A percentile compares a stretch with the other conserved stretches of the same genome.
Conservation (phyloP, 2,329 filamentous ascomycete species). For the Coleophoma eucalyptorum region DNA sequence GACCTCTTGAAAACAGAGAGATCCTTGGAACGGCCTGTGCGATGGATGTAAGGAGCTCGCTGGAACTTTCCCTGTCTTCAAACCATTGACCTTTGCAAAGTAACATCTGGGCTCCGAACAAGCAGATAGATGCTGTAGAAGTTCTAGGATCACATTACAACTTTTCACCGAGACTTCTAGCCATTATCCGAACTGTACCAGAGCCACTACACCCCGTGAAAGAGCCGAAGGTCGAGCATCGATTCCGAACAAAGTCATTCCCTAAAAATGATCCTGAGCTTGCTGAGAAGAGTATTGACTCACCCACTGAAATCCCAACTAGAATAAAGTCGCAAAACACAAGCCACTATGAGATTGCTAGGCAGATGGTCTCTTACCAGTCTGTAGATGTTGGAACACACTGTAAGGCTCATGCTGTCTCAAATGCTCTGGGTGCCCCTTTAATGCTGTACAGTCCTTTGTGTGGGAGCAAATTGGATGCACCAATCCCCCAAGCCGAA, state of each 20-base stretch:
- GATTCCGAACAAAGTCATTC: conserved; percentile 7
- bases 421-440: too few species aligned
- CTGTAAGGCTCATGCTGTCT: conserved; percentile 39
- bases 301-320: not conserved
- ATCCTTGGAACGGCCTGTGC: conserved; percentile 43
- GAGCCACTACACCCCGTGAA: conserved; percentile 15
- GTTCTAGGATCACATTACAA: conserved; percentile 58
- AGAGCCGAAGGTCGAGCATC: conserved; percentile 7
- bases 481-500: conserved; percentile 33
- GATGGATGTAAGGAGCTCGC: conserved; percentile 61
- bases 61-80: not conserved
- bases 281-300: conserved; percentile 10
- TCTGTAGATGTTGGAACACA: conserved; percentile 65
- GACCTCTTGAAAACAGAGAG: conserved; percentile 29
- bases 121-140: conserved; percentile 51
- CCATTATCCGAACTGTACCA: conserved; percentile 59
- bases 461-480: conserved; percentile 67
- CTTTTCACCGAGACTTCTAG: conserved; percentile 63
- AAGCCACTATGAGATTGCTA: conserved; percentile 48
- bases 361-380: conserved; percentile 73
- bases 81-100: conserved; percentile 27
- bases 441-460: conserved; percentile 46
- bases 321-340: conserved; percentile 1
- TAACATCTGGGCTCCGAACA: conserved; percentile 67
- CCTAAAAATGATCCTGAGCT: conserved; percentile 20